A percentile compares a stretch with the other conserved stretches of the same genome.
phyloP scores from a whole-genome alignment of 768 basidiomycete species.

The Gautieria morchelliformis region DNA sequence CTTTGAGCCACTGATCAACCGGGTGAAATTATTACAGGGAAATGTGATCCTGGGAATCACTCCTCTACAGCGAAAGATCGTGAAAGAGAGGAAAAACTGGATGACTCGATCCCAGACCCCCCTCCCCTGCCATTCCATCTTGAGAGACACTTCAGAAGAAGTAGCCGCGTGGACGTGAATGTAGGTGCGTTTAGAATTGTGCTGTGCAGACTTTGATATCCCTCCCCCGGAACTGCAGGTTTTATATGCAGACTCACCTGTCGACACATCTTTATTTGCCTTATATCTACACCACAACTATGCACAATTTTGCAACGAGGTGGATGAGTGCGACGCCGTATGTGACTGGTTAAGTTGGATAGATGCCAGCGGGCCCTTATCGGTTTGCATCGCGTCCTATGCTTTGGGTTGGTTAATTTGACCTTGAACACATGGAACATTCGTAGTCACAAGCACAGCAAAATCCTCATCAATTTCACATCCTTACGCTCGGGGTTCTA shows the following conservation, averaged over 20 bases:
- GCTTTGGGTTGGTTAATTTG: background rate
- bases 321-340: conserved; percentile 64
- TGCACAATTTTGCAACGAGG: conserved; percentile 66
- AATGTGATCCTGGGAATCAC: conserved; percentile 53
- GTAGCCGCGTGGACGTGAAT: conserved; percentile 71
- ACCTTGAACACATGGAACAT: background rate
- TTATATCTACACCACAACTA: conserved; percentile 95
- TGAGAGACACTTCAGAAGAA: conserved; percentile 45
- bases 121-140: conserved; percentile 52
- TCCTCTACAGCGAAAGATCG: conserved; percentile 55
- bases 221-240: conserved; percentile 29
- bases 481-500: conserved; percentile 73
- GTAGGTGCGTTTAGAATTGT: conserved; percentile 29
- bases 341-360: conserved; percentile 71
- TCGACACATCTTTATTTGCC: conserved; percentile 83
- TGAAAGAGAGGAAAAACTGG: conserved; percentile 48
- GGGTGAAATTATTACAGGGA: conserved; percentile 37
- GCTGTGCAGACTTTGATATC: conserved; percentile 1
- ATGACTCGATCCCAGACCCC: conserved; percentile 44
- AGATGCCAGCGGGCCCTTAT: conserved; percentile 58
- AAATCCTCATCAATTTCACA: conserved; percentile 81
- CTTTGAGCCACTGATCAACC: no score
- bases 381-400: conserved; percentile 29
- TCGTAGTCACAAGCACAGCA: conserved; percentile 48
- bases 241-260: conserved; percentile 76